Base-by-base conservation (phyloP, 2,329 filamentous ascomycete genomes). In the Daldinia sp. region DNA sequence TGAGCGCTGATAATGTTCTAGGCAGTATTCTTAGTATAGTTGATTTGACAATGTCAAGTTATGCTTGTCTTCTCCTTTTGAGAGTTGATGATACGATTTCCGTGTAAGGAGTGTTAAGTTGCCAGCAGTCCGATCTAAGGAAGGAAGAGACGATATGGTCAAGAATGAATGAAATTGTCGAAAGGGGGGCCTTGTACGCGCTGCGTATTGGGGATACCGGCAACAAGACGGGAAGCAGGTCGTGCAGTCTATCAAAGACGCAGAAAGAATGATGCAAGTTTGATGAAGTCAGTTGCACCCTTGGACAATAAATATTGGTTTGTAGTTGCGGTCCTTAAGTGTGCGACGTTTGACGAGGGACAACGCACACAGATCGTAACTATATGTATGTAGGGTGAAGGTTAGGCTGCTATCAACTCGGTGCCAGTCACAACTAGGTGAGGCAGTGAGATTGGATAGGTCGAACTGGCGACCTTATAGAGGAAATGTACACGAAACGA, bases 171-270 rank as follows among this genome's bases (percentile, higher is more conserved):
- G 69, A 71, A 73, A 33, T 42, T 60, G 63, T 63, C 71, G 63
- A 63, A 72, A 58, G 62, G 64, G 62, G 56, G 62, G 33, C 54
- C 6, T 61, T 65, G 62, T 70, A 75, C 74, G 75, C 74, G 72
- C 74, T 71, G 74, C 72, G 74, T 61, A 58, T 63, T 70, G 37
- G 26, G 12, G 26, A 60, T 63, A 60, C 61, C 58, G 57, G 60
- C 54, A 44, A 65, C 59, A 53, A 65, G 54, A 33, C 59, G 63
- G 56, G 63, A 71, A 59, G 56, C 61, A 65, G 60, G 63, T 65
- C 59, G 71, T 61, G 68, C 69, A 71, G 73, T 76, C 74, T 77
- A 70, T 76, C 75, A 74, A 77, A 77, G 76, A 78, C 76, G 73
- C 74, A 68, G 50, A 74, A 69, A 44, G 71, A 74, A 67, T 72